Conservation (phyloP, 2,329 filamentous ascomycete genomes). For the Colletotrichum sublineola region DNA sequence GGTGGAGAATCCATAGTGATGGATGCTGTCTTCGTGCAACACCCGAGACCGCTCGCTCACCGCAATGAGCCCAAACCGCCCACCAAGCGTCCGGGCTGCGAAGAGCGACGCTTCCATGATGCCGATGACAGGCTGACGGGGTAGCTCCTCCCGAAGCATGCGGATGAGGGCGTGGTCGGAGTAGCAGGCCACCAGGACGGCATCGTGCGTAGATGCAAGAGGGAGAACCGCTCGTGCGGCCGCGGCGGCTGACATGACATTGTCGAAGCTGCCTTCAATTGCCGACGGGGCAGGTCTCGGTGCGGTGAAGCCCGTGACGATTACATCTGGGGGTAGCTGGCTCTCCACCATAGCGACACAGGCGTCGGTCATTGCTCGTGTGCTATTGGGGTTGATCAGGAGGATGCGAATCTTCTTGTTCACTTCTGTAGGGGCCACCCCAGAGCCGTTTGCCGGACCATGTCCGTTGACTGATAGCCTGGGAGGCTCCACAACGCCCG, state of each 20-base stretch:
- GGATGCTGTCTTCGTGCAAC: conserved; percentile 40
- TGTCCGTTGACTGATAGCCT: background rate
- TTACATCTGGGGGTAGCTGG: conserved; percentile 55
- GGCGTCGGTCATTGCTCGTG: conserved; percentile 76
- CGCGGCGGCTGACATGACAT: conserved; percentile 66
- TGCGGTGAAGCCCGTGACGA: conserved; percentile 39
- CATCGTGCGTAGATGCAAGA: conserved; percentile 54
- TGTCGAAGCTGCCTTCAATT: conserved; percentile 71
- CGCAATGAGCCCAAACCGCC: conserved; percentile 30
- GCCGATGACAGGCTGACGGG: conserved; percentile 71
- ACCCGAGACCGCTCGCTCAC: conserved; percentile 31
- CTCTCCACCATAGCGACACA: conserved; percentile 65
- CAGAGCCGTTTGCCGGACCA: background rate
- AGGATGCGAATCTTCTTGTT: conserved; percentile 61
- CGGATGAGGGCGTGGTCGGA: conserved; percentile 36
- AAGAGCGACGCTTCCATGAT: conserved; percentile 80
- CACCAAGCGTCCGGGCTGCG: conserved; percentile 27
- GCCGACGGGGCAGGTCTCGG: conserved; percentile 23
- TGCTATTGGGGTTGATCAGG: conserved; percentile 85
- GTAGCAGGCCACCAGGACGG: conserved; percentile 34
- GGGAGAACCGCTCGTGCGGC: conserved; percentile 51
- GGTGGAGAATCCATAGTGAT: conserved; percentile 29
- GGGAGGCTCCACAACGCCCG: conserved; percentile 49
- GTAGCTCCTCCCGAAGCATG: conserved; percentile 34
- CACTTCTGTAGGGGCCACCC: background rate